Percentiles rank a stretch among this genome's conserved stretches.
Evolutionary conservation across 2,329 filamentous ascomycete genomes (phyloP).

Genomic region (Exophiala mesophila): DNA sequence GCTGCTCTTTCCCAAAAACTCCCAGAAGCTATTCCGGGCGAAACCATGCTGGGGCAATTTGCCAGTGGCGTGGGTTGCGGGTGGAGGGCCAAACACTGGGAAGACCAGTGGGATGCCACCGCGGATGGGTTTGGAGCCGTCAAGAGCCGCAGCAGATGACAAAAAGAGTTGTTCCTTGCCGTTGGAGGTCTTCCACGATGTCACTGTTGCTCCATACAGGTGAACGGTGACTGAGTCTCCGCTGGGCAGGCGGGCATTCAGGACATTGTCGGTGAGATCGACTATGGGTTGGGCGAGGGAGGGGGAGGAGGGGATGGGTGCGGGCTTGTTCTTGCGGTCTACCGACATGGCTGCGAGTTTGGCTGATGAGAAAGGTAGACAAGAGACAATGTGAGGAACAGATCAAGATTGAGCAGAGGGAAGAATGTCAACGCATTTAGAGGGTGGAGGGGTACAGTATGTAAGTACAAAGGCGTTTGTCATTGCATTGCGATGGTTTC

Average conservation of each 20-base stretch:
- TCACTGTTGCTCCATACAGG: conserved; percentile 87
- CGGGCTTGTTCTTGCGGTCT: conserved; percentile 79
- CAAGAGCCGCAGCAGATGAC: conserved; percentile 71
- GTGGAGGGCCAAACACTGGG: conserved; percentile 70
- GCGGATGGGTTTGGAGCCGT: conserved; percentile 83
- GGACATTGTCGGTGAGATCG: conserved; percentile 65
- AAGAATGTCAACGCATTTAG: too few relatives aligned
- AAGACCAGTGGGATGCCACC: conserved; percentile 43
- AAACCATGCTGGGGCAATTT: conserved; percentile 90
- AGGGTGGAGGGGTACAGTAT: too few relatives aligned
- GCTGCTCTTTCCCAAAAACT: conserved; percentile 86
- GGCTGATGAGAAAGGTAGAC: too few relatives aligned
- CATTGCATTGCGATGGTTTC: too few relatives aligned
- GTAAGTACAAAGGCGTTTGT: too few relatives aligned
- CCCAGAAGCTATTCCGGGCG: conserved; percentile 83
- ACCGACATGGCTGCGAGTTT: conserved; percentile 39
- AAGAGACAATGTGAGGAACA: too few relatives aligned
- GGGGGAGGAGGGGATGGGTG: conserved; percentile 68
- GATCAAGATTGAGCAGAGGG: too few relatives aligned
- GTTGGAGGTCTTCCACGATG: conserved; percentile 81
- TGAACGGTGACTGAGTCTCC: conserved; percentile 83
- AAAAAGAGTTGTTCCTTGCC: conserved; percentile 82
- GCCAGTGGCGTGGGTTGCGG: conserved; percentile 69
- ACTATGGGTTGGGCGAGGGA: conserved; percentile 73
- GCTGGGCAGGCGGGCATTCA: conserved; percentile 75